Percentiles rank a stretch among this genome's conserved stretches.
Conservation (phyloP, 768 basidiomycete species). For the Fomitopsis pulvina region DNA sequence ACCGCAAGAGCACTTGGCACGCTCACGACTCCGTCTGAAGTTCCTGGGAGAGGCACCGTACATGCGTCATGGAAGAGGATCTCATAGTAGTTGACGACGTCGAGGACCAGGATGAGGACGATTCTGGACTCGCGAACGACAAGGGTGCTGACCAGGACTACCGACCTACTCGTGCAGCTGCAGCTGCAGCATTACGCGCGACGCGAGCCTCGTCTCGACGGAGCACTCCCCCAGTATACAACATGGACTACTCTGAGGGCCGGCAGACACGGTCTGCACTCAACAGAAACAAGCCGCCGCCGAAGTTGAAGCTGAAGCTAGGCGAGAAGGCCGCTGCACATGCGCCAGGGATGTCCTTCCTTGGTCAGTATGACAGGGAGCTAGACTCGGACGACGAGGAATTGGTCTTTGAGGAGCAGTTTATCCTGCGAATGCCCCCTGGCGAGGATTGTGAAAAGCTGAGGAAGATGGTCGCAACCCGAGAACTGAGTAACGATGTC, state of each 20-base stretch:
- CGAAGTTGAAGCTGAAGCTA: slow-evolving; percentile 84
- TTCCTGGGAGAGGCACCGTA: too few species aligned
- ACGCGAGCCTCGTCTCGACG: slow-evolving; percentile 11
- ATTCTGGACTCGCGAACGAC: neutral
- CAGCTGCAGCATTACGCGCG: slow-evolving; percentile 13
- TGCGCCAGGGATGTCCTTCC: slow-evolving; percentile 80
- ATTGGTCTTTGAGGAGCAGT: slow-evolving; percentile 94
- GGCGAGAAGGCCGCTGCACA: slow-evolving; percentile 77
- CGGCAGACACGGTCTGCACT: slow-evolving; percentile 20
- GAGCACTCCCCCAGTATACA: slow-evolving; percentile 16
- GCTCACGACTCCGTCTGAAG: neutral
- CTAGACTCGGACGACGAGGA: slow-evolving; percentile 95
- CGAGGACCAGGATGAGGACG: slow-evolving; percentile 16
- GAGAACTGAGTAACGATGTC: slow-evolving; percentile 73
- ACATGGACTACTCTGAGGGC: slow-evolving; percentile 16
- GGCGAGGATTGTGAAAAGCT: slow-evolving; percentile 77
- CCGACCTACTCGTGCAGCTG: slow-evolving; percentile 11
- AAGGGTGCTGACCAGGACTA: slow-evolving; percentile 6
- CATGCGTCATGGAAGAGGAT: slow-evolving; percentile 18
- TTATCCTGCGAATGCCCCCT: slow-evolving; percentile 83
- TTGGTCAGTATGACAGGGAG: slow-evolving; percentile 90
- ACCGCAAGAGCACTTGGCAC: too few species aligned
- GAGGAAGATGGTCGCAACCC: slow-evolving; percentile 71
- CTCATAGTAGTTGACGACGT: slow-evolving; percentile 23
- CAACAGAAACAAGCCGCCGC: slow-evolving; percentile 24